These are phyloP conservation scores for Linanthus parryae DNA, from an alignment of 148 eudicot genomes.

Conservation along the genomic window DNA sequence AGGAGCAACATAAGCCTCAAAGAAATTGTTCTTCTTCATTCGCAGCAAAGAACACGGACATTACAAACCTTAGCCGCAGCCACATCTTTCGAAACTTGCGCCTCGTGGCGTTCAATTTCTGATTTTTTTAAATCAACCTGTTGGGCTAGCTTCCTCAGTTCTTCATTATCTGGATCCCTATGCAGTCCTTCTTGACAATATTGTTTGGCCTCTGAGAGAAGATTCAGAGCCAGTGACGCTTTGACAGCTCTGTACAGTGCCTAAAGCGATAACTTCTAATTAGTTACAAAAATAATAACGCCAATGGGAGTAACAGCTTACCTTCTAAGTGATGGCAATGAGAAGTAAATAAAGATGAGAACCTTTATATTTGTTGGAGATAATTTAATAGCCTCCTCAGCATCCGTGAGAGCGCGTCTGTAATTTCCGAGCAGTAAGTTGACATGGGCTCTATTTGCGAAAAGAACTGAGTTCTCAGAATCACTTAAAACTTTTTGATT, in stretches of 20 bases:
- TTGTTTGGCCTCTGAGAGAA: slow-evolving; percentile 59
- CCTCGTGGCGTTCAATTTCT: slow-evolving; percentile 52
- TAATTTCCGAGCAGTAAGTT: slow-evolving; percentile 75
- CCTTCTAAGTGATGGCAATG: neutral
- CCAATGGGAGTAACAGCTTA: neutral
- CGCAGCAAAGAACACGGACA: neutral
- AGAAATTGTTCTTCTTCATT: too few species aligned
- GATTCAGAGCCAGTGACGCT: slow-evolving; percentile 63
- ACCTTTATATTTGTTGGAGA: slow-evolving; percentile 75
- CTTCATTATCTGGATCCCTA: slow-evolving; percentile 62
- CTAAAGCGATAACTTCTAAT: slow-evolving; percentile 21
- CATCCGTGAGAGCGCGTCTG: slow-evolving; percentile 84
- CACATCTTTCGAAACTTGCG: slow-evolving; percentile 62
- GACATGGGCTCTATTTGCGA: slow-evolving; percentile 89
- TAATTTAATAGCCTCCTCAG: slow-evolving; percentile 81
- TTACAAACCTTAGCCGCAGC: slow-evolving; percentile 63
- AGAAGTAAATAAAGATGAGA: slow-evolving; percentile 3
- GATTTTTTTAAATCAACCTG: slow-evolving; percentile 42
- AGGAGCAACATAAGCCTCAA: slow-evolving; percentile 10
- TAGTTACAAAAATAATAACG: slow-evolving; percentile 10
- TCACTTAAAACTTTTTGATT: slow-evolving; percentile 71
- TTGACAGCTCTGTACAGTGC: slow-evolving; percentile 85
- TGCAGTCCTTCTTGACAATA: slow-evolving; percentile 77
- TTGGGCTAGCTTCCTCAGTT: slow-evolving; percentile 55
- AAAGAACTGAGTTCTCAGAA: slow-evolving; percentile 61